phyloP scores from a whole-genome alignment of 768 basidiomycete species.

The Saitozyma sp. region DNA sequence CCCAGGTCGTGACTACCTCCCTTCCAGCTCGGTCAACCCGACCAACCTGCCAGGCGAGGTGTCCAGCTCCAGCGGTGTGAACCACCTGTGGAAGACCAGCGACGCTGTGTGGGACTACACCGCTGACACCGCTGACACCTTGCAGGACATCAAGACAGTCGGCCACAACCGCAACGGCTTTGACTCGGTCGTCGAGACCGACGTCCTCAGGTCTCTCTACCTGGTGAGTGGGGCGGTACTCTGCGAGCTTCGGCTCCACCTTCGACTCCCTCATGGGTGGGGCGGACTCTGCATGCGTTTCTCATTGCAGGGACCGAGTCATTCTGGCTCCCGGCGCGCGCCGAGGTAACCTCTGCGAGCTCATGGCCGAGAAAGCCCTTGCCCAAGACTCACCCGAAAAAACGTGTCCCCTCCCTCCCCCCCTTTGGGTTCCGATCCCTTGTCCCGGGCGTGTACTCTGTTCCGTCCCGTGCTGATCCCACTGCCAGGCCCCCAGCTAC shows the following conservation, averaged over 20 bases:
- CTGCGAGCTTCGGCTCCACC: no score
- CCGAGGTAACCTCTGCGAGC: not conserved
- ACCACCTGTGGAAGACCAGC: no score
- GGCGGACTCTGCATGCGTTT: no score
- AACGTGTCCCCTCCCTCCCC: no score
- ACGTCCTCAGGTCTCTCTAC: conserved; percentile 82
- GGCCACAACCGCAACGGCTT: conserved; percentile 87
- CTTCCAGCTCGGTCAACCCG: no score
- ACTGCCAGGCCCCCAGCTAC: conserved; percentile 40
- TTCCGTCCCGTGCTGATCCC: not conserved
- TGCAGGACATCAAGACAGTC: conserved; percentile 56
- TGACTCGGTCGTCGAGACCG: conserved; percentile 77
- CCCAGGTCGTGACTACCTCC: no score
- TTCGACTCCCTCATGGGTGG: no score
- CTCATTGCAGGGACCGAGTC: not conserved
- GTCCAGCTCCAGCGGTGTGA: no score
- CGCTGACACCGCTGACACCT: conserved; percentile 12
- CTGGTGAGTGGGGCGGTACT: conserved; percentile 54
- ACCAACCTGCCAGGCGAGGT: no score
- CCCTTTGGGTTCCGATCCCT: not conserved
- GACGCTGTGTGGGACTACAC: not conserved
- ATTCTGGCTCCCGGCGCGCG: not conserved
- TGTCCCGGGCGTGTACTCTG: not conserved
- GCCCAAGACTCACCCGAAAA: no score
- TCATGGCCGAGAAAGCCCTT: no score